Evolutionary conservation across 208 protist species (phyloP), one percentile per base, ranked within the genome.

Genomic region (Acanthamoeba sp.): DNA sequence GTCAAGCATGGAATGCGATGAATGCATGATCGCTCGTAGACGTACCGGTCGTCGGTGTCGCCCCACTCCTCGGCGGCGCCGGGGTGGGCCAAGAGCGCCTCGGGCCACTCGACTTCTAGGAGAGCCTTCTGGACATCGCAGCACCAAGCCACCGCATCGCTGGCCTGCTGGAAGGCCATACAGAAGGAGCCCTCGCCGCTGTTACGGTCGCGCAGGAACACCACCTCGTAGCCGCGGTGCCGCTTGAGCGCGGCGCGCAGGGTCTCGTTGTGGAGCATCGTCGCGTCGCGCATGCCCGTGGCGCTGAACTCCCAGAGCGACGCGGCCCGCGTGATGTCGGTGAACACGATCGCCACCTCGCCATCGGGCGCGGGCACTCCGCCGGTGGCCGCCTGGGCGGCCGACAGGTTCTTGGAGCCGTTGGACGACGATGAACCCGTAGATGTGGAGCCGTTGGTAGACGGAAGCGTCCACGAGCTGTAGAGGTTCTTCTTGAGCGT

Each of bases 111-210:
- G 34, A 42, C 50, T 1, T 50, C 29, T 2, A 93, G 87, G 40
- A 93, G 64, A 0, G 59, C 34, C 32, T 76, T 6, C 64, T 93
- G 87, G 5, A 93, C 87, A 2, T 42, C 87, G 16, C 24, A 34
- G 62, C 87, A 93, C 50, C 50, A 93, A 1, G n/a, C 29, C n/a
- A 76, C 64, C 10, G 87, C 87, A 12, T 66, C 87, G 32, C 6
- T 18, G 2, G 87, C 40, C 9, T 38, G 10, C 40, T 93, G 87
- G 64, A 93, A 93, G 22, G 87, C 87, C 87, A 93, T 52, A 27
- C 50, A 76, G 64, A 93, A 93, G 57, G 87, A 90, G 45, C 82
- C 82, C 55, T 90, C 82, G 32, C 82, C 82, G 29, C 82, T 84
- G 73, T 84, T 84, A 24, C 73, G 38, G 73, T 84, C 73, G 24